Base-by-base conservation (phyloP, 148 eudicot species). In the Camellia sinensis region DNA sequence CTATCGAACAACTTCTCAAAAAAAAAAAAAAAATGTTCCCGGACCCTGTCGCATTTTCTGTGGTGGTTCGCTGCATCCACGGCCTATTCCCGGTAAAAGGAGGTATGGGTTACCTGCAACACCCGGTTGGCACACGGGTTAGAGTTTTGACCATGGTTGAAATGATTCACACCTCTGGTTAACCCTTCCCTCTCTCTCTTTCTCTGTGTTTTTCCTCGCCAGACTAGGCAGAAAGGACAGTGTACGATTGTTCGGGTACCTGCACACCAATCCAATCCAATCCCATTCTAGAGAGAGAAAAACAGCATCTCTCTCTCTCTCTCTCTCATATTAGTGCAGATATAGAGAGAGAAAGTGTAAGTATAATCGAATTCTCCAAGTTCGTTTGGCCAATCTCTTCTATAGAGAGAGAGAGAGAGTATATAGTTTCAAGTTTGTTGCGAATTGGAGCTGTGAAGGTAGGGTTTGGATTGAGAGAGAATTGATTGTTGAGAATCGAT, bases 81-180 rank as follows among this genome's bases (percentile, higher is more conserved):
- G 73, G 83, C 56, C 29, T 62, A 44, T 77, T 61, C 5, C 87
- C 83, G 82, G 86, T 82, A 8, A 64, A 15, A 41, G 45, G n/a
- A 3, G 44, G 44, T 19, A 3, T 6, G 37, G 59, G 21, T 73
- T 45, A 82, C 85, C 82, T 67, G 76, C 44, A 6, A 40, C 48
- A 11, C 3, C 82, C 71, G 54, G 82, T 83, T 22, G 5, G 41
- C 4, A 78, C 75, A 13, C 76, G 53, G 83, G 79, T 81, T 86
- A 73, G 76, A 59, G 19, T 72, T 29, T 80, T 87, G 50, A 85
- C 87, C 80, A 48, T 78, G 73, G 85, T 84, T 86, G 76, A 78
- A 81, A 72, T 80, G 54, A 78, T 83, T 78, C 60, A 59, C 76
- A 78, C 71, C 74, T 53, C 73, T 72, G 74, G 73, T 82, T 83